Conservation (phyloP, 202 grass and related monocot species). For the Musa balbisiana region DNA sequence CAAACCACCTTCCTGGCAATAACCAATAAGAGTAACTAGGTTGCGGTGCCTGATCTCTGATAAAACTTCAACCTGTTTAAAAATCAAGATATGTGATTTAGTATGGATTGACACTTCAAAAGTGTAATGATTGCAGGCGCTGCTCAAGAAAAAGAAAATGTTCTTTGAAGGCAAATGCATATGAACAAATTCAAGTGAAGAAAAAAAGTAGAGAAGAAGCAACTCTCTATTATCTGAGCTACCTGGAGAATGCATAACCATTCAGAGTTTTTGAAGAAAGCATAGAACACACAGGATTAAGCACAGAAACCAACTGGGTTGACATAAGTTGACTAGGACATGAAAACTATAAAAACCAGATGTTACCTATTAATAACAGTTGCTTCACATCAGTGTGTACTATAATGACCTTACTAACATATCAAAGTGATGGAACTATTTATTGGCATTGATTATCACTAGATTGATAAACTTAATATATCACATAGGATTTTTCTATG, state of each 20-base stretch:
- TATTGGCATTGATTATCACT: not conserved
- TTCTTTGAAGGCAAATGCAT: not conserved
- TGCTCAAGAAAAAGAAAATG: not conserved
- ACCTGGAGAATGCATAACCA: not conserved
- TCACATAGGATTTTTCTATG: no score
- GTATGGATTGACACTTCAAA: not conserved
- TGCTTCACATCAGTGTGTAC: not conserved
- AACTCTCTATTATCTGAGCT: not conserved
- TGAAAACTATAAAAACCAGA: not conserved
- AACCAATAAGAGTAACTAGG: slow-evolving; percentile 77
- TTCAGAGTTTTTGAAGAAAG: not conserved
- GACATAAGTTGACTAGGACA: not conserved
- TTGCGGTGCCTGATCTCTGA: slow-evolving; percentile 71
- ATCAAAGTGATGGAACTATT: not conserved
- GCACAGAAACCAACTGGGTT: not conserved
- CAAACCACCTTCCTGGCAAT: slow-evolving; percentile 78
- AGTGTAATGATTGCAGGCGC: not conserved
- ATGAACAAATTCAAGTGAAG: not conserved
- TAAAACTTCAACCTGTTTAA: slow-evolving; percentile 49
- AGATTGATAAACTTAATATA: not conserved
- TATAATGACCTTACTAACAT: not conserved
- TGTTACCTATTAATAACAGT: not conserved
- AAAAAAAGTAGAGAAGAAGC: not conserved
- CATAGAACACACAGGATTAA: not conserved
- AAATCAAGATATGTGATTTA: not conserved